A percentile compares a stretch with the other conserved stretches of the same genome.
These are phyloP conservation scores for Smittium culicis DNA, from an alignment of 371 early-diverging fungal genomes.

Conservation along the genomic window DNA sequence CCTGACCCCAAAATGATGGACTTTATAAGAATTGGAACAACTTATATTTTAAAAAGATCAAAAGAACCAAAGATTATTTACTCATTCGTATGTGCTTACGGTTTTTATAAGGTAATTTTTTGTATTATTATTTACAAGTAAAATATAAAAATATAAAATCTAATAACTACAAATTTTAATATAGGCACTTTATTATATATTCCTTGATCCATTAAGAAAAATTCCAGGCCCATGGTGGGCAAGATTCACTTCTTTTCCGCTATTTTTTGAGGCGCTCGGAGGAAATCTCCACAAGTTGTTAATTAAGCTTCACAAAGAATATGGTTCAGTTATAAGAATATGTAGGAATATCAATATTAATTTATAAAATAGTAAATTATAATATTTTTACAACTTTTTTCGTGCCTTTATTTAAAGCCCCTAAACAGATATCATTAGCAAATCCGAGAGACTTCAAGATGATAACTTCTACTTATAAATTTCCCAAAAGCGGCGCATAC, in stretches of 20 bases:
- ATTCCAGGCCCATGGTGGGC: slow-evolving; percentile 23
- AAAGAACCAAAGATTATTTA: too few relatives aligned
- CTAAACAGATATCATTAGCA: slow-evolving; percentile 20
- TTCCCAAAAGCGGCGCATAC: slow-evolving; percentile 18
- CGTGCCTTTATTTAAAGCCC: slow-evolving; percentile 1
- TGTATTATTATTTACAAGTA: too few relatives aligned
- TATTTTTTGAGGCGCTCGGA: not conserved
- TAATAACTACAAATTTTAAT: too few relatives aligned
- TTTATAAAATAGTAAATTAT: not conserved
- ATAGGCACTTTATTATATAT: too few relatives aligned
- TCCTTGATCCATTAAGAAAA: slow-evolving; percentile 15
- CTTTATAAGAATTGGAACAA: too few relatives aligned
- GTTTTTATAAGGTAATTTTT: too few relatives aligned
- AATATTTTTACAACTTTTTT: not conserved
- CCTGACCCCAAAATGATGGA: too few relatives aligned
- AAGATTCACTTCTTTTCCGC: slow-evolving; percentile 1
- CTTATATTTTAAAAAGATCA: too few relatives aligned
- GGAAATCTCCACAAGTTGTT: not conserved
- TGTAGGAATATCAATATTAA: slow-evolving; percentile 9
- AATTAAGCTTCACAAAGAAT: slow-evolving; percentile 14
- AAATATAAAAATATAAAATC: too few relatives aligned
- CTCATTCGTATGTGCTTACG: too few relatives aligned
- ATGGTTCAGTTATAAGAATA: slow-evolving; percentile 24
- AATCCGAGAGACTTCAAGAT: slow-evolving; percentile 14
- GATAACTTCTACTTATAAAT: slow-evolving; percentile 22